These are phyloP conservation scores for Tricholoma terreum DNA, from an alignment of 768 basidiomycete genomes.

Conservation along the genomic window DNA sequence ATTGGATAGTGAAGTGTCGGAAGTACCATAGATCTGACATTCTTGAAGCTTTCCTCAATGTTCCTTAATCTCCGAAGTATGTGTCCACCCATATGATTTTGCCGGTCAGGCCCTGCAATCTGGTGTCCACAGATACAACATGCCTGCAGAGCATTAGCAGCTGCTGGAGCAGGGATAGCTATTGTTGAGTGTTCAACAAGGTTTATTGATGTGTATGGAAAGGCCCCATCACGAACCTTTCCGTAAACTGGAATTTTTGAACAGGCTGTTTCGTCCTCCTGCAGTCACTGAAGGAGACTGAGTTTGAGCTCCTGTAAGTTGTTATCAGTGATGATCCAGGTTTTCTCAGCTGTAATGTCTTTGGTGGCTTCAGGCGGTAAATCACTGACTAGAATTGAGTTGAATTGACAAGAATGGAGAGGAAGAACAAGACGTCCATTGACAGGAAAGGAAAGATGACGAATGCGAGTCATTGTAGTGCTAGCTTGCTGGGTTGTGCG, in stretches of 20 bases:
- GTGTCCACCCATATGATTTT: slow-evolving; percentile 20
- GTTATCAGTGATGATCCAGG: no score
- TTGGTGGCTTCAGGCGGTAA: no score
- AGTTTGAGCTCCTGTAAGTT: no score
- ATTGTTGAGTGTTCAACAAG: not conserved
- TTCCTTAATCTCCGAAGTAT: slow-evolving; percentile 8
- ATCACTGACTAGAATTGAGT: no score
- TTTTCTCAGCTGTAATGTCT: no score
- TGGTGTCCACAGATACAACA: slow-evolving; percentile 10
- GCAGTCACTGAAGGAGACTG: no score
- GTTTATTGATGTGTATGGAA: no score
- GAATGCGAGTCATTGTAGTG: not conserved
- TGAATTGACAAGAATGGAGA: not conserved
- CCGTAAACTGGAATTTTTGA: no score
- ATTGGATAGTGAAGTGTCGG: no score
- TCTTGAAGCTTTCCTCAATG: slow-evolving; percentile 3
- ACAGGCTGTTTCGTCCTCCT: no score
- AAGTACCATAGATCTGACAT: no score
- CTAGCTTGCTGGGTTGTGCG: not conserved
- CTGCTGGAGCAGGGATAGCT: not conserved
- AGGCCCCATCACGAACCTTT: no score
- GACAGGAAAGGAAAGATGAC: not conserved
- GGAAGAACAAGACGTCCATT: not conserved
- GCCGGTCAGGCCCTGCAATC: slow-evolving; percentile 8
- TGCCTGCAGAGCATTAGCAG: not conserved